These are phyloP conservation scores for Pseudophaeomoniella oleicola DNA, from an alignment of 2,329 filamentous ascomycete genomes.

Conservation along the genomic window DNA sequence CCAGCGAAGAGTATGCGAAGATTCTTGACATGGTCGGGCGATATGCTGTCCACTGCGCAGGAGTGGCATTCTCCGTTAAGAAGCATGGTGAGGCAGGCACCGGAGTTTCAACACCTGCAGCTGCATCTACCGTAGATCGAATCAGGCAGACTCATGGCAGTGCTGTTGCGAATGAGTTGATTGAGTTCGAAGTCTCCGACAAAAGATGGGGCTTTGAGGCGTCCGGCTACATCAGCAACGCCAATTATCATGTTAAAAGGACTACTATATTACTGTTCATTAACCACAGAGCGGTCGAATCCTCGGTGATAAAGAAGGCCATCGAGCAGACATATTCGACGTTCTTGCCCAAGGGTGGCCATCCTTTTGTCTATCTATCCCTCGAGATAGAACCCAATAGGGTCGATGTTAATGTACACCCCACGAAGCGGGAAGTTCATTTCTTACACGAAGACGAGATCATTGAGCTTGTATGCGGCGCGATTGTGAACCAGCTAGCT, in stretches of 20 bases:
- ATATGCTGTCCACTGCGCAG: conserved; percentile 80
- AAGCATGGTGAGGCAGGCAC: conserved; percentile 81
- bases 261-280: conserved; percentile 85
- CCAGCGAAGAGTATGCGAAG: conserved; percentile 92
- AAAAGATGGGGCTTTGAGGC: conserved; percentile 72
- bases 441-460: conserved; percentile 98
- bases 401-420: conserved; percentile 95
- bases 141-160: conserved; percentile 84
- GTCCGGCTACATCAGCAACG: conserved; percentile 71
- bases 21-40: conserved; percentile 89
- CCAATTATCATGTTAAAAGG: conserved; percentile 87
- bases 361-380: conserved; percentile 85
- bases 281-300: conserved; percentile 90
- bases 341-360: conserved; percentile 84
- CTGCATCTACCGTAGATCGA: conserved; percentile 60
- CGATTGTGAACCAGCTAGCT: conserved; percentile 63
- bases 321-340: conserved; percentile 77
- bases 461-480: conserved; percentile 67
- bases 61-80: conserved; percentile 93
- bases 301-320: conserved; percentile 71
- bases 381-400: conserved; percentile 83
- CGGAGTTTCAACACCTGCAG: conserved; percentile 64
- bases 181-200: conserved; percentile 59
- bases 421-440: conserved; percentile 91
- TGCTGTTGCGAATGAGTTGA: conserved; percentile 72